phyloP scores from a whole-genome alignment of 495 filamentous ascomycete genomes.

The Penicillium tannophilum region DNA sequence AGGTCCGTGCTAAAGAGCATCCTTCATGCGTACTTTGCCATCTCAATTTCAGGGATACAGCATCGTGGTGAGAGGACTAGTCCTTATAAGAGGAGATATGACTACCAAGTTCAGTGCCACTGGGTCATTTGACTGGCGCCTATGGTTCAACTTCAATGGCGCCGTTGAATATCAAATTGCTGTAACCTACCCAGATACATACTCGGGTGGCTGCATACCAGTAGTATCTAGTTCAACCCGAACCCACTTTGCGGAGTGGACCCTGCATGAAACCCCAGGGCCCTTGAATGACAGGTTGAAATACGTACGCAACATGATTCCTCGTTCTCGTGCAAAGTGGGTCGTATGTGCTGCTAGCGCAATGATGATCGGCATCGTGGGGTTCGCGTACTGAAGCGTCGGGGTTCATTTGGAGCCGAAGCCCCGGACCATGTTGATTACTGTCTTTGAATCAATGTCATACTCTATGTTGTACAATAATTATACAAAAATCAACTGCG shows the following conservation, averaged over 20 bases:
- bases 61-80: background rate
- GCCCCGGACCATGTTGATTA: background rate
- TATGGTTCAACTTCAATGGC: background rate
- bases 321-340: constrained; percentile 6
- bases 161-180: too few species aligned
- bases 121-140: background rate
- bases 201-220: background rate
- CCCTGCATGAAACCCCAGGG: background rate
- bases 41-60: background rate
- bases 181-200: background rate
- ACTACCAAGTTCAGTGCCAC: background rate
- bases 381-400: constrained; percentile 8
- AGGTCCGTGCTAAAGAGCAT: background rate
- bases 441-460: background rate
- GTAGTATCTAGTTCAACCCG: background rate
- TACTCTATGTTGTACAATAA: background rate
- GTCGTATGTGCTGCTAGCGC: constrained; percentile 8
- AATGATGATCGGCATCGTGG: constrained; percentile 10
- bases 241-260: background rate
- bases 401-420: constrained; percentile 7
- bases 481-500: background rate
- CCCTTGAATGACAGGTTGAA: background rate
- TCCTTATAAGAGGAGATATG: background rate
- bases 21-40: background rate
- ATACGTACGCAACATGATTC: background rate